Percentiles rank a stretch among this genome's conserved stretches.
phyloP scores from a whole-genome alignment of 1,139 yeast genomes.

The Diutina ranongensis region DNA sequence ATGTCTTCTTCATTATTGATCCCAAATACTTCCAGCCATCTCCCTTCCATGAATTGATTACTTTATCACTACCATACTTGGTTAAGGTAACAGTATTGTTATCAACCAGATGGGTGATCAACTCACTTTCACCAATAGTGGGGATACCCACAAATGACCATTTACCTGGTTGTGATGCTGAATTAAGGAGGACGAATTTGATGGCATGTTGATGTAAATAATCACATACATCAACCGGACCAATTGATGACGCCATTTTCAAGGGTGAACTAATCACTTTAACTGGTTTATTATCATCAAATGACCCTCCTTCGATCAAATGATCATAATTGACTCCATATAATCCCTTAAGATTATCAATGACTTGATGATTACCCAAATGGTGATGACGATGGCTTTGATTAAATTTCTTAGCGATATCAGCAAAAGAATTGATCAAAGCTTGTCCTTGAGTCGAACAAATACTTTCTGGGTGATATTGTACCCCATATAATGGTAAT shows the following conservation, averaged over 20 bases:
- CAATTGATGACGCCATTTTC: neutral
- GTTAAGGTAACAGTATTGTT: conserved; percentile 9
- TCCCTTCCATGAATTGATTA: neutral
- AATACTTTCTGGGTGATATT: conserved; percentile 93
- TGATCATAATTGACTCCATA: neutral
- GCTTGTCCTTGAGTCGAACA: conserved; percentile 61
- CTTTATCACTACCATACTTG: neutral
- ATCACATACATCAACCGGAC: conserved; percentile 39
- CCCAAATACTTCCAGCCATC: conserved; percentile 4
- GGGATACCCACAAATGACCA: conserved; percentile 85
- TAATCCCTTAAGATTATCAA: neutral
- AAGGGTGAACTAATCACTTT: neutral
- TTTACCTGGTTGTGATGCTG: conserved; percentile 71
- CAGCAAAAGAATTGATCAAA: conserved; percentile 54
- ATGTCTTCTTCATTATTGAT: neutral
- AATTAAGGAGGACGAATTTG: conserved; percentile 52
- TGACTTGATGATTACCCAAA: neutral
- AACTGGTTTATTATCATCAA: neutral
- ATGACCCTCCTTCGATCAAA: neutral
- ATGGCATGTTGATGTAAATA: conserved; percentile 12
- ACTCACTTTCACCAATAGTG: conserved; percentile 34
- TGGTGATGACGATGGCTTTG: neutral
- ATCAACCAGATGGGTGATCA: conserved; percentile 48
- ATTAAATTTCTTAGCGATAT: conserved; percentile 28
- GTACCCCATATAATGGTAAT: conserved; percentile 83